Evolutionary conservation across 176 grass and related monocot species (phyloP).

Genomic region (Carex myosuroides): DNA sequence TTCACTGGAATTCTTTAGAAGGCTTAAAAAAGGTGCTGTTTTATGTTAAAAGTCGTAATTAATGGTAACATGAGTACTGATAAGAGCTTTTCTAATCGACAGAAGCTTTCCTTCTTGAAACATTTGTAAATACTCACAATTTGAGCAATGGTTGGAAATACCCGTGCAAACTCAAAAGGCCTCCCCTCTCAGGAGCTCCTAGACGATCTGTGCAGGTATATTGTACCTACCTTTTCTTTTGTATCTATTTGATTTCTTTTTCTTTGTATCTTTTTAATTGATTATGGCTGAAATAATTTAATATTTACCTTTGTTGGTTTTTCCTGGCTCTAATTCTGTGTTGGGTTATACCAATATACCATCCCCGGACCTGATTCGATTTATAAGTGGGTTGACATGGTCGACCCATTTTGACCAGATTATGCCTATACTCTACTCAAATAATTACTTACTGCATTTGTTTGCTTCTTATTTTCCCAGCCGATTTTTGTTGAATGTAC

Average conservation of each 20-base stretch:
- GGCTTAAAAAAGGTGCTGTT: not conserved
- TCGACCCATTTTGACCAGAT: not conserved
- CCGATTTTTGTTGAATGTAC: slow-evolving; percentile 93
- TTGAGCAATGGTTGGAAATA: slow-evolving; percentile 22
- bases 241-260: not conserved
- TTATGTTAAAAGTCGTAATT: not conserved
- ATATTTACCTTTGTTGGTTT: not conserved
- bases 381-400: not conserved
- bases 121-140: not conserved
- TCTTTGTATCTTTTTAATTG: not conserved
- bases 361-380: not conserved
- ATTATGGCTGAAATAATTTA: not conserved
- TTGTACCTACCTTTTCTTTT: not conserved
- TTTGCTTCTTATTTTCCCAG: slow-evolving; percentile 30
- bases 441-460: not conserved
- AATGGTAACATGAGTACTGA: not conserved
- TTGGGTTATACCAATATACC: not conserved
- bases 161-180: slow-evolving; percentile 17
- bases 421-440: not conserved
- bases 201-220: slow-evolving; percentile 96
- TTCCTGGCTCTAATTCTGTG: slow-evolving; percentile 12
- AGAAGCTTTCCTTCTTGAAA: not conserved
- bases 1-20: not conserved
- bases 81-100: not conserved
- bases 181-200: slow-evolving; percentile 79